Evolutionary conservation across 1,139 yeast species (phyloP), one percentile per base, ranked within the genome.

Genomic region (Magnusiomyces clavatus): DNA sequence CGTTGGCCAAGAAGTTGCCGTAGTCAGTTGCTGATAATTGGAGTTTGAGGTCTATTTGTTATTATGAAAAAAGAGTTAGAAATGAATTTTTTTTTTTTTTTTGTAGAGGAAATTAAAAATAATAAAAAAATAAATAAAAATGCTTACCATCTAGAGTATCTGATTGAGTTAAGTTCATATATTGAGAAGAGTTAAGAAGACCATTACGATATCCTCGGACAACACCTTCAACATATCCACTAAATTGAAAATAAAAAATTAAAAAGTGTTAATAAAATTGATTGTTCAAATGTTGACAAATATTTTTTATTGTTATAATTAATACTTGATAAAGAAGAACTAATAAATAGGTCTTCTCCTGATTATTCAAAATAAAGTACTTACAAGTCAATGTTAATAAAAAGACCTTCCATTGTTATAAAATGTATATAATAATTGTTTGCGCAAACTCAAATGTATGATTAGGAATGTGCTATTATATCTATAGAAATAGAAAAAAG

Each of bases 1-100:
- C 84, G 58, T 88, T 86, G 34, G 95, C 77, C 58, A 94, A 74
- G 64, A 90, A 88, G 70, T 85, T 86, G 46, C 97, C 96, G 69
- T 94, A 94, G 64, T 92, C 98, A 6, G 98, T 90, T 38, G 97
- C 88, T 2, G 96, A 85, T 55, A 94, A 77, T 72, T 94, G 98
- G 55, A 94, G 75, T 70, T 89, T 92, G 64, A 94, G 76, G 70
- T 94, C 99, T 59, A 40, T 10, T 24, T 5, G 4, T 24, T 4
- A 24, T 5, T 4, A 24, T 8, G 8, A 41, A 42, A 38, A 4
- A 20, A 3, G 14, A 16, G 36, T 44, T 20, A 17, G 14, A 10
- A 11, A 40, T n/a, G n/a, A n/a, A n/a, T n/a, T n/a, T n/a, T n/a
- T n/a, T n/a, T n/a, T 40, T 14, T 8, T 14, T 39, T 19, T 34